Base-by-base conservation (phyloP, 2,329 filamentous ascomycete species). In the Tolypocladium ovalisporum region DNA sequence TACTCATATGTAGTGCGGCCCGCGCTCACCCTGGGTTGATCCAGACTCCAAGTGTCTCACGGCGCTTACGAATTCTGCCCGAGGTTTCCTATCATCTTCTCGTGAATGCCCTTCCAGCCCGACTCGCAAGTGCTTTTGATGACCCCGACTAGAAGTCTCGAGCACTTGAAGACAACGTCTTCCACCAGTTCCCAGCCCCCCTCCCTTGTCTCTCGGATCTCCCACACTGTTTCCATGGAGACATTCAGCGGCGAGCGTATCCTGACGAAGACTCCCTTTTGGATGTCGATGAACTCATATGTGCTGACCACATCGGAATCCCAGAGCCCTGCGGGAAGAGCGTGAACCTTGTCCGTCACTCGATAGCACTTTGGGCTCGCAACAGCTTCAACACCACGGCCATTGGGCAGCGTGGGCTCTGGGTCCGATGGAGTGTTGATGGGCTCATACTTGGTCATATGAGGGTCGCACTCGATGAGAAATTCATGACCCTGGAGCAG, bases 271-370 rank as follows among this genome's bases (percentile, higher is more conserved):
- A 80, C 63, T 22, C 81, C 81, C 34, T 67, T 71, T n/a, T 70
- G 69, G 22, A 78, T 68, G 60, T 80, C 68, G 22, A 78, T 76
- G 59, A 83, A 78, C 67, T 83, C 80, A 64, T 80, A 80, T 7
- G 67, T 75, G 69, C 79, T 82, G 55, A 78, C 73, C 8, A 83
- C 76, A 53, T 77, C 76, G 55, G 73, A 77, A 63, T 80, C 79
- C 79, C 79, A 83, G 34, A 83, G 71, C 2, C 79, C 79, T 17
- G 78, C 78, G 4, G 80, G 79, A 29, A 83, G 70, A 40, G 78
- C 72, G 62, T 81, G 78, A 9, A 81, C 72, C 40, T 73, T 69
- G 60, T 80, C 77, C 8, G 73, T 78, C 29, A 82, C 77, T 36
- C 72, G 70, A 68, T 77, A 83, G 60, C 72, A 70, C 53, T 67